Conservation (phyloP, 2,329 filamentous ascomycete genomes). For the Microcera coccophila region DNA sequence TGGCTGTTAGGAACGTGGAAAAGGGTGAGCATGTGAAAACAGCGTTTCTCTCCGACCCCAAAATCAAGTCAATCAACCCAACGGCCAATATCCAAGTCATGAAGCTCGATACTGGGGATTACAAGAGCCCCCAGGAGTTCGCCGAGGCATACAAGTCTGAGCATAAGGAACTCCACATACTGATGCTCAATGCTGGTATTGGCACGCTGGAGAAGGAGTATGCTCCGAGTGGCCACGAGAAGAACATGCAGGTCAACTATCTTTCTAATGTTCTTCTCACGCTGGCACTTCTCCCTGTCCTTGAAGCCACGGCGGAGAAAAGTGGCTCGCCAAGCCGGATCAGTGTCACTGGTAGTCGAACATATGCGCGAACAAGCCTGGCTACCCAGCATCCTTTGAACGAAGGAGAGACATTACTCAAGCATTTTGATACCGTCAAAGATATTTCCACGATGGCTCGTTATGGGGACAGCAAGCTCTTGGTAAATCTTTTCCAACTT, state of each 20-base stretch:
- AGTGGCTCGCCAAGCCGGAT: conserved; percentile 6
- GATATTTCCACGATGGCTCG: background rate
- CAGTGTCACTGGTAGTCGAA: conserved; percentile 18
- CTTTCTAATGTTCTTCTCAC: conserved; percentile 25
- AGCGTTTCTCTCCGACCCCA: conserved; percentile 5
- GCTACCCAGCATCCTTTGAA: background rate
- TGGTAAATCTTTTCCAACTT: conserved; percentile 14
- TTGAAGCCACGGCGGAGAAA: conserved; percentile 15
- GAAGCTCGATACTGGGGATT: conserved; percentile 15
- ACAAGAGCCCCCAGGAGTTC: conserved; percentile 12
- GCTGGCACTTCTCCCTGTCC: conserved; percentile 14
- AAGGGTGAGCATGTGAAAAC: conserved; percentile 27
- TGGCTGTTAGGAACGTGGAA: conserved; percentile 36
- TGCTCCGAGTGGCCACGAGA: conserved; percentile 18
- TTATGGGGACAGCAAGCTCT: conserved; percentile 15
- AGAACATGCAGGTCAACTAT: conserved; percentile 27
- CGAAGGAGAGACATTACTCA: background rate
- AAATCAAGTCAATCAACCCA: conserved; percentile 10
- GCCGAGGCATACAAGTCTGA: conserved; percentile 2
- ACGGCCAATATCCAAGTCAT: conserved; percentile 12
- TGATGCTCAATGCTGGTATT: conserved; percentile 20
- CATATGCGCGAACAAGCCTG: conserved; percentile 8
- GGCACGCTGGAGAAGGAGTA: background rate
- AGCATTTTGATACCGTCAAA: conserved; percentile 6
- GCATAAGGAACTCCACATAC: conserved; percentile 6